Evolutionary conservation across 192 early-diverging fungal species (phyloP), one percentile per base, ranked within the genome.

Genomic region (Coemansia reversa): DNA sequence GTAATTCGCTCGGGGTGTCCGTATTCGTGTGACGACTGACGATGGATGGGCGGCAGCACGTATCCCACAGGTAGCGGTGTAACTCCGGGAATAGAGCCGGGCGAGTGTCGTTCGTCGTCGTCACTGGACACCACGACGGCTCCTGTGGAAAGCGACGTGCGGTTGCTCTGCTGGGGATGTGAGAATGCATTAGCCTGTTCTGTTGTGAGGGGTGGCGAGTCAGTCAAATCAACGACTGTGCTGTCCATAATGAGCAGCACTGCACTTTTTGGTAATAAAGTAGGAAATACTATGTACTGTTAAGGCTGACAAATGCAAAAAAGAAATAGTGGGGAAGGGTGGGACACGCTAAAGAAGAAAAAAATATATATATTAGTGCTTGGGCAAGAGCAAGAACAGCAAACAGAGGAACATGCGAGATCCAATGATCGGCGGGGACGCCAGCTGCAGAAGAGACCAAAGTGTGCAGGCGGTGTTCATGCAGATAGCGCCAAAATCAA

Each of bases 1-100:
- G 70, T 66, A 59, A 78, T 78, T 19, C 76, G 57, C 70, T 78
- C 76, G 32, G 72, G 72, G 23, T 63, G 66, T 12, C 66, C 62
- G 12, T 49, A 57, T 33, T 75, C 72, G 48, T 60, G 28, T 6
- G 66, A 51, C 22, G 42, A 12, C 20, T 50, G 39, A 14, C 62
- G 59, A 20, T 60, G 62, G 7, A 76, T 66, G 39, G 67, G 74
- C 25, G 74, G 63, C 64, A 76, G 47, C 3, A 76, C 51, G 55
- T 58, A 69, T 30, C 74, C 74, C 12, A 52, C 18, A 1, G 74
- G 74, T 55, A 76, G 51, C 16, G 67, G 55, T n/a, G 63, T 65
- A 12, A 70, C 39, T 12, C 63, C 60, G 7, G 69, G 14, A 22
- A 63, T 18, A 30, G 48, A 4, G 25, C 48, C 33, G 19, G 24